Percentiles rank a stretch among this genome's conserved stretches.
phyloP scores from a whole-genome alignment of 352 stramenopile species.

The Phytopythium cucurbitacearum region DNA sequence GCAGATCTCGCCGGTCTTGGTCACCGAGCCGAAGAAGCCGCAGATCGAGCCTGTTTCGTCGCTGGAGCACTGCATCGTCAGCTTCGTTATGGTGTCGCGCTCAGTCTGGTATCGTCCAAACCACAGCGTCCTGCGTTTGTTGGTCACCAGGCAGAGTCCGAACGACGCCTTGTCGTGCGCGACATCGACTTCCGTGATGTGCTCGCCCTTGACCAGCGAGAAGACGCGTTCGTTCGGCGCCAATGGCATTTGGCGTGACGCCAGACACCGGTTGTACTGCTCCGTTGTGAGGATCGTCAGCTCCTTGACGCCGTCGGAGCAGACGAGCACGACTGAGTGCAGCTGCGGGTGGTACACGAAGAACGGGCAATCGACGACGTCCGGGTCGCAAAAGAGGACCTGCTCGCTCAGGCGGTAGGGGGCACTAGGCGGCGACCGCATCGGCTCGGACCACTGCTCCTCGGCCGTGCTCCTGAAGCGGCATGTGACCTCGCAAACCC shows the following conservation, averaged over 20 bases:
- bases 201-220: background rate
- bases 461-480: background rate
- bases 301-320: background rate
- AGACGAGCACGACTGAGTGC: slow-evolving; percentile 1
- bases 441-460: background rate
- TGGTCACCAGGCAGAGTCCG: slow-evolving; percentile 1
- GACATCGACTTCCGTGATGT: background rate
- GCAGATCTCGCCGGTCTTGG: slow-evolving; percentile 3
- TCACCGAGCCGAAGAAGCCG: slow-evolving; percentile 8
- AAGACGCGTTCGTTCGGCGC: slow-evolving; percentile 1
- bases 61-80: background rate
- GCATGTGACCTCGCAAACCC: background rate
- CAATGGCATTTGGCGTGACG: background rate
- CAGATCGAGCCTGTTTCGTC: slow-evolving; percentile 1
- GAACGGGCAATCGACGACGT: slow-evolving; percentile 1
- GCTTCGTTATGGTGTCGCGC: background rate
- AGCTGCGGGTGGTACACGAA: background rate
- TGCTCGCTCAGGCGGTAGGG: background rate
- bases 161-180: slow-evolving; percentile 2
- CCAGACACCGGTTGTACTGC: slow-evolving; percentile 4
- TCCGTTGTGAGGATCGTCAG: background rate
- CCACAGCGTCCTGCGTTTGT: background rate
- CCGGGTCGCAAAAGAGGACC: slow-evolving; percentile 4
- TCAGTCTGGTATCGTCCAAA: background rate
- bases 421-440: background rate